A percentile compares a stretch with the other conserved stretches of the same genome.
Evolutionary conservation across 257 asterid genomes (phyloP).

Genomic region (Jaltomata sinuosa): DNA sequence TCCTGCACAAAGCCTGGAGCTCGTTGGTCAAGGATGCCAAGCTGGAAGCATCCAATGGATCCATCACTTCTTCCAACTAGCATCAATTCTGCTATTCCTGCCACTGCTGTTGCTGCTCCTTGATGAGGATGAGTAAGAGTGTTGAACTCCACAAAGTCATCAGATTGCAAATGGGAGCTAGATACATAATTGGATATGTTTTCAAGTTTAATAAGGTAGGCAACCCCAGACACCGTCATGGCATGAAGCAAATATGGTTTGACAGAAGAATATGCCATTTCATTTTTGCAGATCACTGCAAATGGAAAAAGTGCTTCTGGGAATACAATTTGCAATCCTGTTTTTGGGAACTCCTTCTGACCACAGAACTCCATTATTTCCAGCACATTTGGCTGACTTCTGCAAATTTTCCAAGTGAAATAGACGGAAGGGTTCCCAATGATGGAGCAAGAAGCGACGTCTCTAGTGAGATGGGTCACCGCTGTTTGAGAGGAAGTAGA

Average conservation of each 20-base stretch:
- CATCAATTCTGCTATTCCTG: slow-evolving; percentile 55
- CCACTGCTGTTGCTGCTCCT: slow-evolving; percentile 55
- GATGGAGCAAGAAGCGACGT: slow-evolving; percentile 51
- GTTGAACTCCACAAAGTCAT: slow-evolving; percentile 54
- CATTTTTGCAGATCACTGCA: slow-evolving; percentile 54
- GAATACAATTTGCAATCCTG: slow-evolving; percentile 62
- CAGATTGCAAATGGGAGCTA: slow-evolving; percentile 39
- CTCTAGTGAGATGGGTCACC: slow-evolving; percentile 18
- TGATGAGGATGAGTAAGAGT: slow-evolving; percentile 37
- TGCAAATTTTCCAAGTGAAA: slow-evolving; percentile 61
- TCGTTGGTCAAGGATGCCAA: slow-evolving; percentile 53
- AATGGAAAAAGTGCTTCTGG: slow-evolving; percentile 70
- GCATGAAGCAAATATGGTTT: slow-evolving; percentile 55
- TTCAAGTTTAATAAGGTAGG: slow-evolving; percentile 59
- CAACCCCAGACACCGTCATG: slow-evolving; percentile 70
- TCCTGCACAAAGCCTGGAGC: slow-evolving; percentile 72
- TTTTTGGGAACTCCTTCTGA: slow-evolving; percentile 39
- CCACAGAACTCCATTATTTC: slow-evolving; percentile 54
- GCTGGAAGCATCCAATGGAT: slow-evolving; percentile 58
- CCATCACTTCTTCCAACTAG: slow-evolving; percentile 83
- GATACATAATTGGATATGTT: slow-evolving; percentile 48
- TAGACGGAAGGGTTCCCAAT: slow-evolving; percentile 60
- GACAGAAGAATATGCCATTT: slow-evolving; percentile 15
- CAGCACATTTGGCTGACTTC: slow-evolving; percentile 44
- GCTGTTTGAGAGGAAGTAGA: slow-evolving; percentile 15